Evolutionary conservation across 305 asterid species (phyloP).

Genomic region (Solanum hybrid): DNA sequence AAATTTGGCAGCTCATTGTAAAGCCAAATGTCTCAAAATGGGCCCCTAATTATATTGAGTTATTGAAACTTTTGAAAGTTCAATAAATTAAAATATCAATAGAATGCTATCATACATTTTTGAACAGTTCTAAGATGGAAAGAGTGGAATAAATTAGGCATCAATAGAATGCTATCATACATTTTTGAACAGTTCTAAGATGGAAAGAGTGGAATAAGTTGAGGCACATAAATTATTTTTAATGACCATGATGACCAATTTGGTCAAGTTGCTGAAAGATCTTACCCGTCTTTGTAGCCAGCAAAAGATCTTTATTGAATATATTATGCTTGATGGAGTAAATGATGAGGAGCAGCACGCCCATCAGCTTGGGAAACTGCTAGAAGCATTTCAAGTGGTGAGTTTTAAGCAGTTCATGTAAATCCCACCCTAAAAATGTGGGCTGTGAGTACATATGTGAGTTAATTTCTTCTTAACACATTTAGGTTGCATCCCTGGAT

Average conservation of each 20-base stretch:
- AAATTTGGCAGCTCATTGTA: neutral
- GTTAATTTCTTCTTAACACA: neutral
- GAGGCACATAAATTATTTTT: neutral
- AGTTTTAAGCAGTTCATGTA: slow-evolving; percentile 11
- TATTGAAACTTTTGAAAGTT: neutral
- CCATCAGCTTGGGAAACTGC: slow-evolving; percentile 85
- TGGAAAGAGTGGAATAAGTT: neutral
- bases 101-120: neutral
- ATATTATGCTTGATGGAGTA: slow-evolving; percentile 93
- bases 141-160: neutral
- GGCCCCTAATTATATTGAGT: neutral
- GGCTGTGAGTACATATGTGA: neutral
- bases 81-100: too few relatives aligned
- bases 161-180: neutral
- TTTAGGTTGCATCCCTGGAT: neutral
- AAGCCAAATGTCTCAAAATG: neutral
- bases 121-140: neutral
- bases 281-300: slow-evolving; percentile 55
- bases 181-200: neutral
- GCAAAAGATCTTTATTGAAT: slow-evolving; percentile 89
- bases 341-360: slow-evolving; percentile 90
- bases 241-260: neutral
- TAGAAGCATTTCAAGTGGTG: slow-evolving; percentile 67
- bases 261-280: slow-evolving; percentile 7
- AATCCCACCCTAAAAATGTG: neutral